Base-by-base conservation (phyloP, 2,329 filamentous ascomycete species). In the Phyllosticta citribraziliensis region DNA sequence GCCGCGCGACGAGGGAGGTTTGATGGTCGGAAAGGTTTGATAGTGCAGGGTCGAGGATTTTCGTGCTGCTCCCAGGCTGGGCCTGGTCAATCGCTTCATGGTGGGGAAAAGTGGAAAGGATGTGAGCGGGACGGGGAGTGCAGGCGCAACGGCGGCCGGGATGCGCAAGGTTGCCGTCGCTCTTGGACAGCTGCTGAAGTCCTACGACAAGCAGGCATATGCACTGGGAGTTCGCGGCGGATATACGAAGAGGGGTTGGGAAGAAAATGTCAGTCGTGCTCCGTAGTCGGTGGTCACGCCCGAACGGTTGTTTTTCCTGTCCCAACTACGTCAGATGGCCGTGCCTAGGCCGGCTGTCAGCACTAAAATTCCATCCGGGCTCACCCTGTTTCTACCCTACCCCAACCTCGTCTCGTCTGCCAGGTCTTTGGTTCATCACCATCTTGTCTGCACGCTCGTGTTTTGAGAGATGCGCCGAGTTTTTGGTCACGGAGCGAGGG, bases 21-120 rank as follows among this genome's bases (percentile, higher is more conserved):
- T 81, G 8, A 47, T 47, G 0, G 87, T 88, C 2, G 89, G 88
- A 67, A 94, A 93, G 6, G 89, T 93, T 68, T 92, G 88, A 74
- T 93, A 94, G 70, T 87, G 86, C 65, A 85, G 78, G 20, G 78
- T 79, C n/a, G 80, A 79, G 55, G 80, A 81, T 65, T 79, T 74
- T 60, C 78, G 78, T 62, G 75, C 65, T 17, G 68, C 64, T 60
- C 72, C 69, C 61, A 73, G 40, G 53, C 51, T 30, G 40, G 58
- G 58, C 58, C 58, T 60, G 52, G 17, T 19, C 25, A 47, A 35
- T 53, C 14, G 53, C 58, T 55, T 60, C 58, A 60, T 60, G 53
- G 52, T 54, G 57, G 27, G 52, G 19, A 33, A 35, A 25, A 55
- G 52, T 55, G 57, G 57, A 19, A 47, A n/a, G 52, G 51, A 33